Evolutionary conservation across 768 basidiomycete genomes (phyloP).

Genomic region (Pleurotus sapidus): DNA sequence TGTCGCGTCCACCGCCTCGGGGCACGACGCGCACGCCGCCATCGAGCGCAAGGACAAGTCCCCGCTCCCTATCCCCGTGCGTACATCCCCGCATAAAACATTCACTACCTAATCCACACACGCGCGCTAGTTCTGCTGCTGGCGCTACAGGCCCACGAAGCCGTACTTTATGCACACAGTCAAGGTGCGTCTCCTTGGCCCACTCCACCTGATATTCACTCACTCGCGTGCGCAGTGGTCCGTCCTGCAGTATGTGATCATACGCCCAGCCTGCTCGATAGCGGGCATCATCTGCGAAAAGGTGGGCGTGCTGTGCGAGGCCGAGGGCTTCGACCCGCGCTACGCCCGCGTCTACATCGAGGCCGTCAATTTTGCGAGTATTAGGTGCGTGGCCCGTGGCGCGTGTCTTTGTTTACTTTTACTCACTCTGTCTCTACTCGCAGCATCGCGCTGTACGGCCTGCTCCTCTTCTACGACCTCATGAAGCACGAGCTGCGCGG

Average conservation of each 20-base stretch:
- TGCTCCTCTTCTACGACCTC: slow-evolving; percentile 80
- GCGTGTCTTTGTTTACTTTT: background rate
- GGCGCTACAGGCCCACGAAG: slow-evolving; percentile 81
- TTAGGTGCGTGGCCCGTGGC: slow-evolving; percentile 52
- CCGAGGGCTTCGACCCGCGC: slow-evolving; percentile 52
- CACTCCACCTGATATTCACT: background rate
- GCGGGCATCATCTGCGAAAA: slow-evolving; percentile 77
- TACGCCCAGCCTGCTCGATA: slow-evolving; percentile 58
- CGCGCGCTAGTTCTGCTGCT: slow-evolving; percentile 65
- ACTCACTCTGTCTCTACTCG: background rate
- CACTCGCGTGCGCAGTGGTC: slow-evolving; percentile 53
- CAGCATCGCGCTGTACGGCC: slow-evolving; percentile 82
- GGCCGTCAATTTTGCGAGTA: slow-evolving; percentile 74
- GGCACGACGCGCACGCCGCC: slow-evolving; percentile 65
- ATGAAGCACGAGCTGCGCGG: slow-evolving; percentile 75
- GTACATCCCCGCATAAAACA: slow-evolving; percentile 2
- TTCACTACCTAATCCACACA: background rate
- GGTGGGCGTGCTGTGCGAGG: slow-evolving; percentile 65
- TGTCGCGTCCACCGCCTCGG: slow-evolving; percentile 67
- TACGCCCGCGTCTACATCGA: slow-evolving; percentile 72
- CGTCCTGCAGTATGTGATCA: slow-evolving; percentile 85
- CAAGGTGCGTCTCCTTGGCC: slow-evolving; percentile 45
- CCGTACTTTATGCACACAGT: slow-evolving; percentile 89
- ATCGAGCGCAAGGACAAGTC: slow-evolving; percentile 79
- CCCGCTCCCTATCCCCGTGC: slow-evolving; percentile 62